These are phyloP conservation scores for Verticillium tricorpus DNA, from an alignment of 2,329 filamentous ascomycete genomes.

Conservation along the genomic window DNA sequence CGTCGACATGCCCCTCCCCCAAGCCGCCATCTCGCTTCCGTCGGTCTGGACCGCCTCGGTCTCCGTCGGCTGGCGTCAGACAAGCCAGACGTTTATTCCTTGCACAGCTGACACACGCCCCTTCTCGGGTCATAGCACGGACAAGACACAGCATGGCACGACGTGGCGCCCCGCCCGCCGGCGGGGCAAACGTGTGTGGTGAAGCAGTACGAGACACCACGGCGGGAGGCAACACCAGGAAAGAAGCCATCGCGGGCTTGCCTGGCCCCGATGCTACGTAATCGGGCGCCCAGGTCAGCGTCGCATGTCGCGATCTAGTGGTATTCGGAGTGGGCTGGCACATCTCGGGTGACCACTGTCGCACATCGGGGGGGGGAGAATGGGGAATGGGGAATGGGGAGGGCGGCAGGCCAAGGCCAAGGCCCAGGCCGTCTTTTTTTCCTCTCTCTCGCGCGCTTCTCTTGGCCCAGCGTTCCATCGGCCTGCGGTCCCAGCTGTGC, in stretches of 20 bases:
- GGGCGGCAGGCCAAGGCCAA: too few relatives aligned
- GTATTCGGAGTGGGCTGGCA: not conserved
- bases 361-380: not conserved
- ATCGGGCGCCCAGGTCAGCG: not conserved
- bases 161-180: not conserved
- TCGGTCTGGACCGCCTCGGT: not conserved
- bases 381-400: too few relatives aligned
- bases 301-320: not conserved
- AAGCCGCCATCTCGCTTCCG: not conserved
- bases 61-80: not conserved
- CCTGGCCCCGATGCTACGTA: not conserved
- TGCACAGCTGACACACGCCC: not conserved
- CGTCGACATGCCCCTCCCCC: not conserved
- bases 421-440: not conserved
- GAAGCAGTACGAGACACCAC: too few relatives aligned
- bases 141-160: not conserved
- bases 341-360: not conserved
- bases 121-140: not conserved
- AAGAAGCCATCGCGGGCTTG: not conserved
- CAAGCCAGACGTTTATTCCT: not conserved
- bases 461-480: too few relatives aligned
- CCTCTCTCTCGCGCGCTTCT: not conserved
- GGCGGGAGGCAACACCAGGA: not conserved
- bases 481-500: too few relatives aligned
- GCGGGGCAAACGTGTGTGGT: too few relatives aligned